Evolutionary conservation across 179 eudicot species (phyloP), one percentile per base, ranked within the genome.

Genomic region (Beta corolliflora): DNA sequence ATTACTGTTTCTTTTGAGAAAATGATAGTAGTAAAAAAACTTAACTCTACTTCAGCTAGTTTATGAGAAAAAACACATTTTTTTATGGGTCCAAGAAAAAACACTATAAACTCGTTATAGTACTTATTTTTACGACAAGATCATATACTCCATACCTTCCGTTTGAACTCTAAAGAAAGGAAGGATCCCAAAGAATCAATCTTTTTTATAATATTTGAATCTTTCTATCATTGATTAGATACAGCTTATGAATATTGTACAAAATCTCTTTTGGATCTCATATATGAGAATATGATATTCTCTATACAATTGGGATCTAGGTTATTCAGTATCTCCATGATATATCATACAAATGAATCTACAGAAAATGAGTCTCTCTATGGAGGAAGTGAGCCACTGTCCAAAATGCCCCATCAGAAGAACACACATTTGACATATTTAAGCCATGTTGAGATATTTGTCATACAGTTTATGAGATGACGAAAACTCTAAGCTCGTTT

Each of bases 401-500:
- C 23, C 9, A 48, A 55, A 15, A 45, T 0, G 44, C 50, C 76
- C 29, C 64, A 29, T 65, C 73, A 53, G 44, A 29, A 29, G 63
- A 61, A 50, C 53, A 19, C 52, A 69, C 53, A 44, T 18, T 73
- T 73, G 23, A 61, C 77, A 80, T 61, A 14, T 15, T 58, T 7
- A 60, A 63, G 50, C 23, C 29, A 25, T 25, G n/a, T 25, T 44
- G 63, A 41, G 31, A 55, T 16, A 15, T 29, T 63, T 44, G n/a
- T 78, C 36, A 63, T 74, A 54, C 13, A 70, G 53, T n/a, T 90
- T 84, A 95, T 0, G 93, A 77, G 81, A 94, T 86, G 72, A 90
- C 98, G 56, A 95, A 95, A 71, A 95, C 99, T 86, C 98, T 89
- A 2, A 94, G 93, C 93, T 95, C 98, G 46, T 77, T 92, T 81